Conservation (phyloP, 352 stramenopile genomes). For the Globisporangium acanthophoron region DNA sequence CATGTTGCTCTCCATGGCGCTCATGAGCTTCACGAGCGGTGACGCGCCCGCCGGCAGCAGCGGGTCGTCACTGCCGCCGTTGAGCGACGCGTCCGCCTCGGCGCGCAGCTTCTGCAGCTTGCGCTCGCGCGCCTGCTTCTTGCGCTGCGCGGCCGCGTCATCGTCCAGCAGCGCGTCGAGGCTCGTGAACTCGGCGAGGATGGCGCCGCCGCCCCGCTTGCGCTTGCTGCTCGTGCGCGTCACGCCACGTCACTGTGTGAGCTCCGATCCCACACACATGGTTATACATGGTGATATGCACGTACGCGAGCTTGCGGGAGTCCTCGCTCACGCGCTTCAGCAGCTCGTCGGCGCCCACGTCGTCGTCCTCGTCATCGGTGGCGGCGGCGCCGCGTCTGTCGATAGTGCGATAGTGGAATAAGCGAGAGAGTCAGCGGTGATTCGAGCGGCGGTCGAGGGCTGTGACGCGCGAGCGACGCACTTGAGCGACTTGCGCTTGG, state of each 20-base stretch:
- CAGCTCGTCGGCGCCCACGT: slow-evolving; percentile 29
- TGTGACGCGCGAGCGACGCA: not conserved
- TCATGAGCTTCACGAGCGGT: slow-evolving; percentile 57
- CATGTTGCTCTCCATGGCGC: slow-evolving; percentile 65
- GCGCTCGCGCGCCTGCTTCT: slow-evolving; percentile 42
- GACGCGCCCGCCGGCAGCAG: slow-evolving; percentile 16
- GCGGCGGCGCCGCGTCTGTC: not conserved
- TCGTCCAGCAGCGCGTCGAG: slow-evolving; percentile 69
- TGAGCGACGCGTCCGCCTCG: slow-evolving; percentile 28
- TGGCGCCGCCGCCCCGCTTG: slow-evolving; percentile 24
- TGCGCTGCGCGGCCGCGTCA: slow-evolving; percentile 51
- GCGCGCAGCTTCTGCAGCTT: slow-evolving; percentile 57
- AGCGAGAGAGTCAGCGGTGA: not conserved
- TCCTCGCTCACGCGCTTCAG: slow-evolving; percentile 39
- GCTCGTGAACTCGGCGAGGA: slow-evolving; percentile 63
- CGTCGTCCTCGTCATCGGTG: slow-evolving; percentile 14
- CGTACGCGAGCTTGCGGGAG: slow-evolving; percentile 23
- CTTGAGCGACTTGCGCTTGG: slow-evolving; percentile 5
- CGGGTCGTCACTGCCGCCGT: slow-evolving; percentile 5
- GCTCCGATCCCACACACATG: too few relatives aligned
- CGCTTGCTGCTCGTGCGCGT: slow-evolving; percentile 16
- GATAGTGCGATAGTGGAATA: not conserved
- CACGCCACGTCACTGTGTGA: too few relatives aligned
- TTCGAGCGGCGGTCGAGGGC: too few relatives aligned
- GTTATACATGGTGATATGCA: not conserved